Percentiles rank a stretch among this genome's conserved stretches.
phyloP scores from a whole-genome alignment of 495 filamentous ascomycete species.

The Entonaema liquescens region DNA sequence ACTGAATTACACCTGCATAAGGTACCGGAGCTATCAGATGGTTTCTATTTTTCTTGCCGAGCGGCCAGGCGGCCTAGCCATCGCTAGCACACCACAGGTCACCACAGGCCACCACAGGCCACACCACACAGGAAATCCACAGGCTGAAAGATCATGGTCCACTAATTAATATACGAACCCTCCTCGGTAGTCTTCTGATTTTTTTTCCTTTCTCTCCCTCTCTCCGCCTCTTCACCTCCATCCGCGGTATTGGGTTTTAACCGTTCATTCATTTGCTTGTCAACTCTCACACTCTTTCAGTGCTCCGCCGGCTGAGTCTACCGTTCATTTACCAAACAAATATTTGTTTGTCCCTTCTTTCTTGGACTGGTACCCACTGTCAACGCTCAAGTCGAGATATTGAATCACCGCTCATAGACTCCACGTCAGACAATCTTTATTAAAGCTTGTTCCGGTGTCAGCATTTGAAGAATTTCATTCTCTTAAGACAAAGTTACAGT shows the following conservation, averaged over 20 bases:
- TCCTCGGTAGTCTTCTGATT: slow-evolving; percentile 21
- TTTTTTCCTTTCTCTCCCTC: slow-evolving; percentile 23
- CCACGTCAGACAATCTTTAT: slow-evolving; percentile 21
- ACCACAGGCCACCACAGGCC: not conserved
- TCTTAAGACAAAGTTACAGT: slow-evolving; percentile 28
- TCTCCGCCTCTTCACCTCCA: slow-evolving; percentile 35
- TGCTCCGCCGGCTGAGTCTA: slow-evolving; percentile 51
- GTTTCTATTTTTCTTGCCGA: slow-evolving; percentile 13
- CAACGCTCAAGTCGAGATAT: slow-evolving; percentile 18
- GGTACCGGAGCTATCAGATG: not conserved
- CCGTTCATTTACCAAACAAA: slow-evolving; percentile 49
- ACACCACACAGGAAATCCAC: slow-evolving; percentile 6
- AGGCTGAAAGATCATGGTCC: slow-evolving; percentile 21
- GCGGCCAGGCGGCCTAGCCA: slow-evolving; percentile 11
- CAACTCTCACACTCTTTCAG: slow-evolving; percentile 34
- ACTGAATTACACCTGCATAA: slow-evolving; percentile 23
- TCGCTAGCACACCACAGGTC: not conserved
- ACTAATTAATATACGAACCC: slow-evolving; percentile 33
- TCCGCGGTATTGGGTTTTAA: slow-evolving; percentile 34
- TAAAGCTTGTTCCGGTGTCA: slow-evolving; percentile 22
- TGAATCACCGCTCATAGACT: slow-evolving; percentile 18
- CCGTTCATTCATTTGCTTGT: slow-evolving; percentile 43
- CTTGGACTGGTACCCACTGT: slow-evolving; percentile 30
- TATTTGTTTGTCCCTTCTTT: slow-evolving; percentile 45
- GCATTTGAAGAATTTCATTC: slow-evolving; percentile 36